These are phyloP conservation scores for Durio zibethinus DNA, from an alignment of 345 rosid genomes.

Conservation along the genomic window DNA sequence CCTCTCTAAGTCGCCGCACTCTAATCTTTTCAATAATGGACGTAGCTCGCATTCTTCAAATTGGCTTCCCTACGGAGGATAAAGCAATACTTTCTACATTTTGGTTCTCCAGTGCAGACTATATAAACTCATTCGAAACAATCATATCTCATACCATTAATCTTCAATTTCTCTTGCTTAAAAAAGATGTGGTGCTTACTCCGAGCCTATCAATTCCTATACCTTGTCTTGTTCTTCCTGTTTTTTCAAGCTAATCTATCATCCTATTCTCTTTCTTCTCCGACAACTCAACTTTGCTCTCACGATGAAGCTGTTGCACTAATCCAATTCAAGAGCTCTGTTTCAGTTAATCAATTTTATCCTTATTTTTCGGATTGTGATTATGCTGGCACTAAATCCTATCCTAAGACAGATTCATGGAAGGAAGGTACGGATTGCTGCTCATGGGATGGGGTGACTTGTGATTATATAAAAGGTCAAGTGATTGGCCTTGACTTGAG, in stretches of 20 bases:
- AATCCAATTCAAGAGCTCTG: neutral
- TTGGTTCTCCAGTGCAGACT: no score
- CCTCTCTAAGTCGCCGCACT: no score
- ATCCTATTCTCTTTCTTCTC: neutral
- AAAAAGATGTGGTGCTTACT: neutral
- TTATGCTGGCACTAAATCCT: neutral
- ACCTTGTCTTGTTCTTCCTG: neutral
- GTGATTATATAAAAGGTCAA: conserved; percentile 1
- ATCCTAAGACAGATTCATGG: conserved; percentile 17
- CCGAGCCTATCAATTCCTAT: neutral
- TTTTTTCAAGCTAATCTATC: neutral
- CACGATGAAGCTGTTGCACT: no score
- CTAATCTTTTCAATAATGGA: no score
- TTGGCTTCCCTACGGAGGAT: no score
- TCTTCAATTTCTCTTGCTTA: no score
- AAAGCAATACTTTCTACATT: no score
- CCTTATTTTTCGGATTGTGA: no score
- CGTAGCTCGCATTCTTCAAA: no score
- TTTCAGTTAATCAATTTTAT: no score
- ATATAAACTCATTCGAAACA: neutral
- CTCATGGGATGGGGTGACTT: conserved; percentile 29
- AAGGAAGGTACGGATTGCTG: conserved; percentile 25
- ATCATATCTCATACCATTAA: neutral
- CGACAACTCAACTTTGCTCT: neutral
- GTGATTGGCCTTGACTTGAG: conserved; percentile 25